Evolutionary conservation across 805 yeast species (phyloP).

Genomic region (Saccharomycopsis sp.): DNA sequence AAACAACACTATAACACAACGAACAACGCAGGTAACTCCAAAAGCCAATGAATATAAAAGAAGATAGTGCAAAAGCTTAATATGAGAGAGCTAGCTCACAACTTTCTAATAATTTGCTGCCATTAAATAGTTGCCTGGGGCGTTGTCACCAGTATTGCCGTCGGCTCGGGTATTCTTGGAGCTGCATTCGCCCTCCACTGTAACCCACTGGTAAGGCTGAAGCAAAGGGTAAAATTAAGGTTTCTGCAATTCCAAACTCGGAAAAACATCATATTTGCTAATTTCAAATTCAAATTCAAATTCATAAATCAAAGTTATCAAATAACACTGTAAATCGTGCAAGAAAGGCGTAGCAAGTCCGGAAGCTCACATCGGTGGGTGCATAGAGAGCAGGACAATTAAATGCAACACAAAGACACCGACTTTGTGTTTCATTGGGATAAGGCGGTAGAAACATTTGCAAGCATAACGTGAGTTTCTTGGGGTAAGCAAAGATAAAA

Average conservation of each 20-base stretch:
- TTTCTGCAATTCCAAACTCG: neutral
- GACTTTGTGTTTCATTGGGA: neutral
- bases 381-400: neutral
- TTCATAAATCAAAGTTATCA: neutral
- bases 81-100: too few relatives aligned
- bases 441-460: neutral
- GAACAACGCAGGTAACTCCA: neutral
- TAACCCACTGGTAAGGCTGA: neutral
- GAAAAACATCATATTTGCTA: neutral
- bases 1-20: neutral
- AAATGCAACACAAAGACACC: neutral
- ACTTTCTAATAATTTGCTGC: neutral
- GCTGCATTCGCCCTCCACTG: neutral
- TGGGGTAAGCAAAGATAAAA: neutral
- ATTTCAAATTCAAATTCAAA: neutral
- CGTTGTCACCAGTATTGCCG: neutral
- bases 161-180: neutral
- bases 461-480: neutral
- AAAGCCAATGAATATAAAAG: neutral
- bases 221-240: neutral
- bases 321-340: neutral
- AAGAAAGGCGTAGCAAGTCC: neutral
- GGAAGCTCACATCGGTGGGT: neutral
- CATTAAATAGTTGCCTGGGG: too few relatives aligned
- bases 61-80: neutral